A percentile compares a stretch with the other conserved stretches of the same genome.
Evolutionary conservation across 768 basidiomycete species (phyloP).

Genomic region (Cubamyces sp.): DNA sequence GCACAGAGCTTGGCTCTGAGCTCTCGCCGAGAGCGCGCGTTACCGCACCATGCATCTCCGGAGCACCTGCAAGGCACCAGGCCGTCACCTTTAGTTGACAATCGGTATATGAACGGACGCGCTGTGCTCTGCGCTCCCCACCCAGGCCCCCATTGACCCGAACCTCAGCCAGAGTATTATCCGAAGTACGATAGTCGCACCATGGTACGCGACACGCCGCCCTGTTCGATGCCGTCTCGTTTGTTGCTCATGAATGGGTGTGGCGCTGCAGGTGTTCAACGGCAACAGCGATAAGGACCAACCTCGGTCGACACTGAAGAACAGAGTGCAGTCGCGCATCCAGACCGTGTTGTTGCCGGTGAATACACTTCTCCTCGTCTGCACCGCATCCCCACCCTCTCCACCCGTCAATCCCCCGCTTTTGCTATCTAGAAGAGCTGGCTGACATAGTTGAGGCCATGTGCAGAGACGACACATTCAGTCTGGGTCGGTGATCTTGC

Average conservation of each 20-base stretch:
- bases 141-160: conserved; percentile 31
- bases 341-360: conserved; percentile 30
- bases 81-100: conserved; percentile 9
- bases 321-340: conserved; percentile 28
- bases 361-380: conserved; percentile 18
- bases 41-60: conserved; percentile 8
- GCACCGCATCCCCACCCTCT: conserved; percentile 14
- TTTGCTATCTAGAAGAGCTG: background rate
- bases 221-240: conserved; percentile 9
- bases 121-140: conserved; percentile 19
- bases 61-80: conserved; percentile 26
- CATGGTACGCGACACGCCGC: conserved; percentile 22
- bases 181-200: conserved; percentile 25
- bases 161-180: conserved; percentile 33
- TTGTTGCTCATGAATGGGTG: conserved; percentile 8
- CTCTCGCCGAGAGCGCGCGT: conserved; percentile 14
- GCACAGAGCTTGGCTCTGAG: background rate
- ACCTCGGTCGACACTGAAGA: conserved; percentile 30
- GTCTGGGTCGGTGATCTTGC: conserved; percentile 16
- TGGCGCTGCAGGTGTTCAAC: conserved; percentile 18
- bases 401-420: background rate
- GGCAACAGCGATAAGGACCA: conserved; percentile 28
- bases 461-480: conserved; percentile 21
- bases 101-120: conserved; percentile 27
- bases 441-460: background rate